phyloP scores from a whole-genome alignment of 2,329 filamentous ascomycete species.

The Colletotrichum euphorbiae region DNA sequence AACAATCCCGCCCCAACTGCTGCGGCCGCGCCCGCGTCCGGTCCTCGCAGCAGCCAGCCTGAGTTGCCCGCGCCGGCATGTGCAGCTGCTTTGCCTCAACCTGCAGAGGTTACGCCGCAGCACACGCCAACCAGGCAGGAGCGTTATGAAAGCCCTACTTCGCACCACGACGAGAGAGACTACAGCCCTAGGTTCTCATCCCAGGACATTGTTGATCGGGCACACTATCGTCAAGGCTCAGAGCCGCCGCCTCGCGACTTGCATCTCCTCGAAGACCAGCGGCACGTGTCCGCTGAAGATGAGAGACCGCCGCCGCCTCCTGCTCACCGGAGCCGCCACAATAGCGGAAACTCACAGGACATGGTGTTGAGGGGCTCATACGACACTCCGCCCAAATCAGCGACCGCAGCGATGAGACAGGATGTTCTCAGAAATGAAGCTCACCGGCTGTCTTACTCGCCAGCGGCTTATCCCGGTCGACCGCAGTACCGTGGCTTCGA shows the following conservation, averaged over 20 bases:
- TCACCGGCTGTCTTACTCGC: conserved; percentile 62
- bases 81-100: conserved; percentile 42
- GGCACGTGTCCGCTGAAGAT: conserved; percentile 53
- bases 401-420: conserved; percentile 64
- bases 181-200: conserved; percentile 50
- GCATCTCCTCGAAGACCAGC: conserved; percentile 46
- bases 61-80: conserved; percentile 54
- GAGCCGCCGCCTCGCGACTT: conserved; percentile 49
- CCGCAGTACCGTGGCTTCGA: conserved; percentile 65
- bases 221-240: conserved; percentile 54
- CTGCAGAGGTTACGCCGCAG: conserved; percentile 28
- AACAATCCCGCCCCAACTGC: conserved; percentile 48
- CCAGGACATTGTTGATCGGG: conserved; percentile 45
- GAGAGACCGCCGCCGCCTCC: conserved; percentile 68
- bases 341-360: conserved; percentile 57
- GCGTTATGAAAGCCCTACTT: conserved; percentile 50
- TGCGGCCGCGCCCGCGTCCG: neutral
- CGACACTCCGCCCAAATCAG: conserved; percentile 57
- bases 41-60: conserved; percentile 42
- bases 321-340: conserved; percentile 63
- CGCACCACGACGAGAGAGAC: conserved; percentile 52
- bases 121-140: conserved; percentile 44
- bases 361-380: conserved; percentile 53
- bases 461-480: conserved; percentile 61
- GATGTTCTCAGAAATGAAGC: conserved; percentile 69